Percentiles rank a stretch among this genome's conserved stretches.
phyloP scores from a whole-genome alignment of 768 basidiomycete species.

The Lactifluus volemus region DNA sequence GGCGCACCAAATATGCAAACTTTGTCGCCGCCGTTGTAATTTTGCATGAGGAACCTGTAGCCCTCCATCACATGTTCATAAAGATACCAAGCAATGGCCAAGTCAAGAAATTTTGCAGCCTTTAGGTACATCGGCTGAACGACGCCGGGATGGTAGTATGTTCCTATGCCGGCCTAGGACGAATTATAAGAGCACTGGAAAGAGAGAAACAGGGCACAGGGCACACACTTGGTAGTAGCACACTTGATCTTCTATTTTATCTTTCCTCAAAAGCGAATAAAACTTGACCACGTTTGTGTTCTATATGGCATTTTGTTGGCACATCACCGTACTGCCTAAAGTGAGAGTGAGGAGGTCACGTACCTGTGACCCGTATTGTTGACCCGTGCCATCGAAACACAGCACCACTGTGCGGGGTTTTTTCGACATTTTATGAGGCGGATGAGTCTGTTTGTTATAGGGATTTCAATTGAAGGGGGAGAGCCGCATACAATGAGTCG shows the following conservation, averaged over 20 bases:
- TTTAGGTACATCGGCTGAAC: slow-evolving; percentile 52
- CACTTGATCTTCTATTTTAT: slow-evolving; percentile 28
- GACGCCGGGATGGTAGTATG: slow-evolving; percentile 53
- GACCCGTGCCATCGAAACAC: slow-evolving; percentile 17
- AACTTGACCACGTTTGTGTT: slow-evolving; percentile 36
- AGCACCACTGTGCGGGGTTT: neutral
- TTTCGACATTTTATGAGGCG: too few species aligned
- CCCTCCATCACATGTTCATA: slow-evolving; percentile 66
- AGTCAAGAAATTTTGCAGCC: slow-evolving; percentile 53
- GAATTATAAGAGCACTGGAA: neutral
- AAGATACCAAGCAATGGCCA: slow-evolving; percentile 71
- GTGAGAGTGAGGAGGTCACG: neutral
- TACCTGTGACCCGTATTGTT: neutral
- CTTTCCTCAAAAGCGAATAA: slow-evolving; percentile 31
- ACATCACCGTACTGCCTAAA: too few species aligned
- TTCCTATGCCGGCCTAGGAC: slow-evolving; percentile 30
- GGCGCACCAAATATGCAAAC: slow-evolving; percentile 60
- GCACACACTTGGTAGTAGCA: slow-evolving; percentile 59
- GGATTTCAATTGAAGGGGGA: too few species aligned
- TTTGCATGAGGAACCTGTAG: slow-evolving; percentile 73
- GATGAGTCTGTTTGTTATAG: too few species aligned
- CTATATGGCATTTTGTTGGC: slow-evolving; percentile 18
- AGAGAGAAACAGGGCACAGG: neutral
- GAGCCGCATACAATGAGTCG: too few species aligned
- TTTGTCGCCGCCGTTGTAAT: slow-evolving; percentile 60